Evolutionary conservation across 345 rosid genomes (phyloP).

Genomic region (Eucalyptus sideroxylon): DNA sequence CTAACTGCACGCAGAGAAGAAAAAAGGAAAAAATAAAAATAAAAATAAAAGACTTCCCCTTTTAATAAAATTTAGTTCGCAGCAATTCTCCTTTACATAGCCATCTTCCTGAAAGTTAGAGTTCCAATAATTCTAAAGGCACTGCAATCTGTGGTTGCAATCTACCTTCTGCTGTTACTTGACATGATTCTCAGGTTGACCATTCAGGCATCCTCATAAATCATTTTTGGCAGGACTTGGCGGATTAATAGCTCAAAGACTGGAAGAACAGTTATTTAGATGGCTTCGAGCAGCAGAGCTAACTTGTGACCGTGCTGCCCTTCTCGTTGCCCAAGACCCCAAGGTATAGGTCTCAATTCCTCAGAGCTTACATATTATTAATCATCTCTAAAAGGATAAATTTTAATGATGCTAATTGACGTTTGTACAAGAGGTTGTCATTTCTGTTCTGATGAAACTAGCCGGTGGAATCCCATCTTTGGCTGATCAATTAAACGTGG

Average conservation of each 20-base stretch:
- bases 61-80: not conserved
- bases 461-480: conserved; percentile 93
- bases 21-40: not conserved
- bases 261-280: conserved; percentile 84
- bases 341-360: conserved; percentile 30
- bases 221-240: conserved; percentile 52
- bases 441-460: conserved; percentile 91
- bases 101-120: not conserved
- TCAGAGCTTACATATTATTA: not conserved
- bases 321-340: conserved; percentile 91
- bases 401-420: not conserved
- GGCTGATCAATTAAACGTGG: conserved; percentile 90
- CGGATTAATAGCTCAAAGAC: conserved; percentile 63
- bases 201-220: not conserved
- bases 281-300: conserved; percentile 95
- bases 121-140: not conserved
- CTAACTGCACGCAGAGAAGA: not conserved
- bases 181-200: not conserved
- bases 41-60: not conserved
- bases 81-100: not conserved
- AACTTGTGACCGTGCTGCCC: conserved; percentile 98
- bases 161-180: not conserved
- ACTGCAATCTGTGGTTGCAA: not conserved
- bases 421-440: conserved; percentile 84
- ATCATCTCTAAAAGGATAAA: not conserved